phyloP scores from a whole-genome alignment of 257 asterid genomes.

The Nicotiana attenuata region DNA sequence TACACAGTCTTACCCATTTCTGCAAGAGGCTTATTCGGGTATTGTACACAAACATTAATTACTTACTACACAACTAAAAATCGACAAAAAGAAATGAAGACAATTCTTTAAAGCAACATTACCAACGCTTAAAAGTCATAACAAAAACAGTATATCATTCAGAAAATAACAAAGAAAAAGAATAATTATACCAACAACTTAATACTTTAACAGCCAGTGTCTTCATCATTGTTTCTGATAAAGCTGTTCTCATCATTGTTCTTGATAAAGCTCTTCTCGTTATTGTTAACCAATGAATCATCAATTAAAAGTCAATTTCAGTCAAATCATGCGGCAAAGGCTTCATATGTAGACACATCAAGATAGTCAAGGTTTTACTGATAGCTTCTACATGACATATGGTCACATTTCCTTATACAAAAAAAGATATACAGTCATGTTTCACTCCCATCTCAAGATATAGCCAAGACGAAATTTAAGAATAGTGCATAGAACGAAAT shows the following conservation, averaged over 20 bases:
- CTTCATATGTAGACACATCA: not conserved
- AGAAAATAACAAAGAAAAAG: not conserved
- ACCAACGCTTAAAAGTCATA: not conserved
- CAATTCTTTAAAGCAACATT: not conserved
- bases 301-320: not conserved
- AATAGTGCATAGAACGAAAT: not conserved
- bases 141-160: not conserved
- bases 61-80: not conserved
- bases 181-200: not conserved
- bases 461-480: not conserved
- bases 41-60: not conserved
- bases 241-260: not conserved
- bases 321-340: not conserved
- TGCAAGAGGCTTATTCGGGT: not conserved
- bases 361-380: slow-evolving; percentile 2
- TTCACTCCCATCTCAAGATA: not conserved
- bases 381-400: not conserved
- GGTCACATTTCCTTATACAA: not conserved
- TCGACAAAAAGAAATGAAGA: not conserved
- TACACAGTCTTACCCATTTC: too few relatives aligned
- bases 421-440: not conserved
- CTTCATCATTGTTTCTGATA: not conserved
- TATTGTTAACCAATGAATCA: not conserved
- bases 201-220: not conserved
- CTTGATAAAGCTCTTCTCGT: not conserved